Conservation (phyloP, 345 rosid species). For the Toxicodendron radicans region DNA sequence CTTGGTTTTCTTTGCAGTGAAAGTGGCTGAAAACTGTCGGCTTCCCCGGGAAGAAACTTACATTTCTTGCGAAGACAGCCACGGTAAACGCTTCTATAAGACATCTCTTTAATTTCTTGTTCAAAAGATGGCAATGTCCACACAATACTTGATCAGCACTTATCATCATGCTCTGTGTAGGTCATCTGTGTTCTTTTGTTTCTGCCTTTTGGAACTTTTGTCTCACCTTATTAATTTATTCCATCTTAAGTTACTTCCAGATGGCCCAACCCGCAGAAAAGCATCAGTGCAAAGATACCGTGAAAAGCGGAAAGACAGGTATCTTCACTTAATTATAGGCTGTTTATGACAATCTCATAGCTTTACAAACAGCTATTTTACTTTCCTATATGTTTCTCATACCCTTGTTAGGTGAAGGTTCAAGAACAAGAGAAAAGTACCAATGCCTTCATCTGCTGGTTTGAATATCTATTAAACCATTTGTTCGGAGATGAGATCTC, state of each 20-base stretch:
- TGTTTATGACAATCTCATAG: constrained; percentile 10
- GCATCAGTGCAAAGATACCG: constrained; percentile 35
- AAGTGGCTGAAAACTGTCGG: constrained; percentile 22
- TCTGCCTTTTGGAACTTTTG: not conserved
- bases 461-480: constrained; percentile 30
- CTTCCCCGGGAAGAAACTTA: constrained; percentile 21
- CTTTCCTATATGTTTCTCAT: constrained; percentile 34
- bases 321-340: constrained; percentile 21
- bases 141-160: not conserved
- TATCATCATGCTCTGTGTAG: not conserved
- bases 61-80: constrained; percentile 27
- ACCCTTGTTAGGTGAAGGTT: constrained; percentile 54
- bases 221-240: constrained; percentile 1
- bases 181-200: not conserved
- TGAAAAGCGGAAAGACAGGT: constrained; percentile 39
- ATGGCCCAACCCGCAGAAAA: constrained; percentile 31
- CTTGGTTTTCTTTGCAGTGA: constrained; percentile 21
- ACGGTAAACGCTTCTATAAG: constrained; percentile 19
- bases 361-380: constrained; percentile 13
- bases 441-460: constrained; percentile 33
- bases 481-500: constrained; percentile 29
- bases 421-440: constrained; percentile 43
- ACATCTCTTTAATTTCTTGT: not conserved
- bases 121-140: not conserved
- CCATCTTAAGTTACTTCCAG: constrained; percentile 12